These are phyloP conservation scores for Rhizopogon rudus DNA, from an alignment of 768 basidiomycete species.

Conservation along the genomic window DNA sequence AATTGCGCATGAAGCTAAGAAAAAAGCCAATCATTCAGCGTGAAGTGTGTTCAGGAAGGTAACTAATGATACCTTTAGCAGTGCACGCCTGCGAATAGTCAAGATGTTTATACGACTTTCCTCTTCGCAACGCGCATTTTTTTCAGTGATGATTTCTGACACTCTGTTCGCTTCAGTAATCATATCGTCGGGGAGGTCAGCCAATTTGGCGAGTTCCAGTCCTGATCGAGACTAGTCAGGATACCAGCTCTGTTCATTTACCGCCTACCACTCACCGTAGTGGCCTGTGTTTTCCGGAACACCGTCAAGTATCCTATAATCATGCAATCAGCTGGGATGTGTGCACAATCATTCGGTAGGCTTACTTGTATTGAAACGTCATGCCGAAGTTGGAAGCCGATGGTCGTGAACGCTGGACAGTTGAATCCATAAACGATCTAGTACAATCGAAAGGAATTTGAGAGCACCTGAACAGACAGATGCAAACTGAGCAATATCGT, in stretches of 20 bases:
- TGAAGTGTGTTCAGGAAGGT: not conserved
- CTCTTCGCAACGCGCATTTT: constrained; percentile 53
- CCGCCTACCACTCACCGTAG: constrained; percentile 49
- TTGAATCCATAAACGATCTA: not conserved
- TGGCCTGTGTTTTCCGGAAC: constrained; percentile 55
- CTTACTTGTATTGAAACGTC: constrained; percentile 74
- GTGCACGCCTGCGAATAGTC: constrained; percentile 57
- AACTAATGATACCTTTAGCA: constrained; percentile 52
- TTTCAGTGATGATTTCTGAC: constrained; percentile 50
- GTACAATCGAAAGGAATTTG: not conserved
- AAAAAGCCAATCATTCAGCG: not conserved
- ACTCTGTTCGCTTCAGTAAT: constrained; percentile 58
- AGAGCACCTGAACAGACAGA: constrained; percentile 67
- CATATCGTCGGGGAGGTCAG: constrained; percentile 76
- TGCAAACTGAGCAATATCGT: constrained; percentile 53
- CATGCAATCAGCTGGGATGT: not conserved
- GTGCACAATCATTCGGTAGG: not conserved
- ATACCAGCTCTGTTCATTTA: not conserved
- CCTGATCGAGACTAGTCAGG: constrained; percentile 41
- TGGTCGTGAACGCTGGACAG: constrained; percentile 44
- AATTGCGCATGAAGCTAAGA: constrained; percentile 71
- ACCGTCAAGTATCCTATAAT: constrained; percentile 68
- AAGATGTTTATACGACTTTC: constrained; percentile 59
- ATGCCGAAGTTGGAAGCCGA: constrained; percentile 60
- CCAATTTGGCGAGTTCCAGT: constrained; percentile 82